Conservation (phyloP, 371 early-diverging fungal species). For the Gilbertella persicaria region DNA sequence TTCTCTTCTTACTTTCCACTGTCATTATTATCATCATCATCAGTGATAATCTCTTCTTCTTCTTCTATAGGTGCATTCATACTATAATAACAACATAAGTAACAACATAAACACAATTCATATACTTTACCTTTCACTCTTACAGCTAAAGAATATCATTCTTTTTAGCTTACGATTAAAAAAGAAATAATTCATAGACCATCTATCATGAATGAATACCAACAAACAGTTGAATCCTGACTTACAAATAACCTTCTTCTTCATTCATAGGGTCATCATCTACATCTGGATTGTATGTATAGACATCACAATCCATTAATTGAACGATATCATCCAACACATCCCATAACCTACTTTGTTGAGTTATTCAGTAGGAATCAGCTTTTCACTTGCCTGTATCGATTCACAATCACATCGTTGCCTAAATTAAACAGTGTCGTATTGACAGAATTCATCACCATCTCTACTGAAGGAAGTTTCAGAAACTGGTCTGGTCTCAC, state of each 20-base stretch:
- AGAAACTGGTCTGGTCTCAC: conserved; percentile 85
- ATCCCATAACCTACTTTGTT: conserved; percentile 68
- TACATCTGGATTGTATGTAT: conserved; percentile 81
- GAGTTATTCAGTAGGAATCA: background rate
- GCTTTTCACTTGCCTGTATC: conserved; percentile 33
- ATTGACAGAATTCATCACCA: conserved; percentile 83
- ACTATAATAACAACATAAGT: conserved; percentile 13
- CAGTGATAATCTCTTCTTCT: conserved; percentile 25
- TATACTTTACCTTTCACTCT: conserved; percentile 74
- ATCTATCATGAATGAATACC: conserved; percentile 43
- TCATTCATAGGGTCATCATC: conserved; percentile 91
- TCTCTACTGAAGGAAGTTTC: conserved; percentile 69
- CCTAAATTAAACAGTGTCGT: conserved; percentile 84
- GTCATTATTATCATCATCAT: conserved; percentile 19
- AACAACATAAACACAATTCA: background rate
- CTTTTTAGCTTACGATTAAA: conserved; percentile 87
- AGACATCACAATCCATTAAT: conserved; percentile 83
- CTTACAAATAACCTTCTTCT: conserved; percentile 68
- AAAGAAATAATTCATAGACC: conserved; percentile 96
- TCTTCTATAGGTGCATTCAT: conserved; percentile 40
- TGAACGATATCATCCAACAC: conserved; percentile 80
- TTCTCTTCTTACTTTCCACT: conserved; percentile 2
- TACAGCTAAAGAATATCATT: conserved; percentile 86
- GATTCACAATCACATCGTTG: conserved; percentile 59
- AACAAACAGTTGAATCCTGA: background rate